A percentile compares a stretch with the other conserved stretches of the same genome.
These are phyloP conservation scores for Tuber microsphaerosporum DNA, from an alignment of 495 filamentous ascomycete genomes.

Conservation along the genomic window DNA sequence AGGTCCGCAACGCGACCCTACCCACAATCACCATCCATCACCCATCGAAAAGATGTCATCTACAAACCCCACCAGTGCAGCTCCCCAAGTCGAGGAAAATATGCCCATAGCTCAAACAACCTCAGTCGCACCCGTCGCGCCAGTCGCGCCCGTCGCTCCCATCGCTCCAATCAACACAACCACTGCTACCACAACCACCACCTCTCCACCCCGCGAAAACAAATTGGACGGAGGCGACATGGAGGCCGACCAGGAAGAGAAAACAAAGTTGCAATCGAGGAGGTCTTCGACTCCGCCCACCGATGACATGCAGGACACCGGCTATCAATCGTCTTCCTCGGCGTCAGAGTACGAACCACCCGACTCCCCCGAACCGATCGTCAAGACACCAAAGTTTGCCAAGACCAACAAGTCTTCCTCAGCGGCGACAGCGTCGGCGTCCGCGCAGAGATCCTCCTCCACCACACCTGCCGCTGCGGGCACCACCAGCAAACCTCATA, in stretches of 20 bases:
- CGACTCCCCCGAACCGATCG: constrained; percentile 3
- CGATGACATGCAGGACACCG: constrained; percentile 18
- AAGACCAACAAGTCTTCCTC: background rate
- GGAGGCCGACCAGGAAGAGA: background rate
- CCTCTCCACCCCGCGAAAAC: background rate
- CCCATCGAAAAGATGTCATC: background rate
- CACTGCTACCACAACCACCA: background rate
- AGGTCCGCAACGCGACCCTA: background rate
- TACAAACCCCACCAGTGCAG: background rate
- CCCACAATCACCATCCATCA: constrained; percentile 3
- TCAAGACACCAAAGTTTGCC: background rate
- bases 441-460: constrained; percentile 14
- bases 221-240: background rate
- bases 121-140: background rate
- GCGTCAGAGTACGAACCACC: constrained; percentile 33
- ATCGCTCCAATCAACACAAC: background rate
- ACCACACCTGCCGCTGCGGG: constrained; percentile 1
- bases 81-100: background rate
- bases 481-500: background rate
- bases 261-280: background rate
- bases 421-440: background rate
- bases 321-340: constrained; percentile 35
- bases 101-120: background rate
- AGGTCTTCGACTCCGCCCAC: background rate
- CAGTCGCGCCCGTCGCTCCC: background rate